These are phyloP conservation scores for Fusarium sp. DNA, from an alignment of 2,329 filamentous ascomycete species.

Conservation along the genomic window DNA sequence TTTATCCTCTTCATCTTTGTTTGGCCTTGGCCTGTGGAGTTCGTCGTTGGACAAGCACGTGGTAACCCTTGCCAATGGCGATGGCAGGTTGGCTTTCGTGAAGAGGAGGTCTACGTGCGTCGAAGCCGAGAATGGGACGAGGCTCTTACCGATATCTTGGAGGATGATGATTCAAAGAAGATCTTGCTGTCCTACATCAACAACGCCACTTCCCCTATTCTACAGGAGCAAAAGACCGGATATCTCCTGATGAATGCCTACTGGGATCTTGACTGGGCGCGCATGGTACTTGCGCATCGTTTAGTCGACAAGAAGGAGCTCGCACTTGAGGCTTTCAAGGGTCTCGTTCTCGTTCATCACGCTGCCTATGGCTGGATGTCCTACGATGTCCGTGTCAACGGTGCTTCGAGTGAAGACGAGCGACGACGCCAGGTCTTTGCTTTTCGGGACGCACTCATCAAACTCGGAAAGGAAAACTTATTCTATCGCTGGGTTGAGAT, in stretches of 20 bases:
- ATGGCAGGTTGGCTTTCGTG: conserved; percentile 78
- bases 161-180: conserved; percentile 63
- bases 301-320: conserved; percentile 73
- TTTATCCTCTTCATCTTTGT: conserved; percentile 75
- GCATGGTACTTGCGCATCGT: conserved; percentile 79
- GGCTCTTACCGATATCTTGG: conserved; percentile 66
- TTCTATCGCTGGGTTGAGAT: conserved; percentile 96
- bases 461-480: conserved; percentile 85
- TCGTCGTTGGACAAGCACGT: conserved; percentile 70
- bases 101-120: conserved; percentile 83
- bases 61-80: conserved; percentile 80
- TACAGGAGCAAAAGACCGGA: conserved; percentile 82
- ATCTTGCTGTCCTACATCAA: conserved; percentile 72
- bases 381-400: conserved; percentile 69
- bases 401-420: conserved; percentile 68
- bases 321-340: conserved; percentile 75
- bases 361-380: conserved; percentile 75
- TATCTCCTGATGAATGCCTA: conserved; percentile 86
- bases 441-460: conserved; percentile 80
- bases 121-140: conserved; percentile 79
- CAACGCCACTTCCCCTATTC: conserved; percentile 74
- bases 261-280: conserved; percentile 88
- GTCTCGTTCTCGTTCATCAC: conserved; percentile 76
- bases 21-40: conserved; percentile 79
- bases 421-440: conserved; percentile 79